phyloP scores from a whole-genome alignment of 371 early-diverging fungal species.

The Amoeboaphelidium occidentale region DNA sequence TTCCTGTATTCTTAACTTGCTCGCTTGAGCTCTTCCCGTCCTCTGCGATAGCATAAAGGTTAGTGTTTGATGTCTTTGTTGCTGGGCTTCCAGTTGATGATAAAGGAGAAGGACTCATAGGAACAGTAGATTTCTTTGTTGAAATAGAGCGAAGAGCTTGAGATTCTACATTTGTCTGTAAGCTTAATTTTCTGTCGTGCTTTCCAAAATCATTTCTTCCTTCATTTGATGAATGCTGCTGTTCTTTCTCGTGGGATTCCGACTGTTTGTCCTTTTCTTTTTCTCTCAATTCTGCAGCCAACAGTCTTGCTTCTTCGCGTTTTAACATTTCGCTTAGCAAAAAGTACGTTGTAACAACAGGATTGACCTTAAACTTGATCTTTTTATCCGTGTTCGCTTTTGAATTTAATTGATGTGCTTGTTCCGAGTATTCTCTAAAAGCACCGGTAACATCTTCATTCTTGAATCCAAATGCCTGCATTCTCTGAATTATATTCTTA shows the following conservation, averaged over 20 bases:
- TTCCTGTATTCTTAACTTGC: too few relatives aligned
- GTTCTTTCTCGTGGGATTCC: neutral
- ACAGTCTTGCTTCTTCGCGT: constrained; percentile 12
- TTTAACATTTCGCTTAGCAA: constrained; percentile 21
- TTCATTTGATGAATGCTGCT: neutral
- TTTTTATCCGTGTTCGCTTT: too few relatives aligned
- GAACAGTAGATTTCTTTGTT: too few relatives aligned
- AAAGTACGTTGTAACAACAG: constrained; percentile 22
- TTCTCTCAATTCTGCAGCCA: neutral
- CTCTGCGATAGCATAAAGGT: too few relatives aligned
- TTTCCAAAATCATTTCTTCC: neutral
- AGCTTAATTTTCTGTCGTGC: too few relatives aligned
- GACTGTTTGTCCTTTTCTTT: neutral
- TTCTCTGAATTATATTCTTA: constrained; percentile 13
- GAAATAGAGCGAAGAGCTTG: too few relatives aligned
- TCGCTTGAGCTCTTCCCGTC: too few relatives aligned
- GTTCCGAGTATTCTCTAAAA: constrained; percentile 6
- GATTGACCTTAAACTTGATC: constrained; percentile 8
- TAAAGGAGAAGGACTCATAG: too few relatives aligned
- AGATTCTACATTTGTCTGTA: too few relatives aligned
- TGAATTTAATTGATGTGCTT: neutral
- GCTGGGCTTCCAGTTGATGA: too few relatives aligned
- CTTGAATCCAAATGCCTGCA: constrained; percentile 19
- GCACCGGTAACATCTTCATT: constrained; percentile 14
- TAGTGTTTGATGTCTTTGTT: too few relatives aligned